Percentiles rank a stretch among this genome's conserved stretches.
These are phyloP conservation scores for Populus simonii DNA, from an alignment of 345 rosid species.

Conservation along the genomic window DNA sequence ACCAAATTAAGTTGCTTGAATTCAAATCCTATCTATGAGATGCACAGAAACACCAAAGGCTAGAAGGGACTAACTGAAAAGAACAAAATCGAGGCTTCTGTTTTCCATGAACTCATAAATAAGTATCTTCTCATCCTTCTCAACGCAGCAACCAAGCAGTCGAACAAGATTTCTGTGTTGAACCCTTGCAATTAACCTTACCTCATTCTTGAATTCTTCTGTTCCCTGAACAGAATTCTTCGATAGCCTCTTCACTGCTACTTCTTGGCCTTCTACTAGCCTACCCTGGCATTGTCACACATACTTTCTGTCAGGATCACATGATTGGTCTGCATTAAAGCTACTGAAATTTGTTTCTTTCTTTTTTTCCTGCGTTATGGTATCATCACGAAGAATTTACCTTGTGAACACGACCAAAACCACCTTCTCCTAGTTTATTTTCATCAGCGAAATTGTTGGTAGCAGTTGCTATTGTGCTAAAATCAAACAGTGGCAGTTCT, in stretches of 20 bases:
- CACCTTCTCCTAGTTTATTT: constrained; percentile 64
- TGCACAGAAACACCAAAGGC: neutral
- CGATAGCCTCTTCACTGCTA: constrained; percentile 83
- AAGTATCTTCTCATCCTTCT: constrained; percentile 67
- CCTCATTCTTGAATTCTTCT: constrained; percentile 84
- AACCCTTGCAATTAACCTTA: constrained; percentile 69
- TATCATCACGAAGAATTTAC: constrained; percentile 32
- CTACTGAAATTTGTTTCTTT: neutral
- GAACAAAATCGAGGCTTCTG: constrained; percentile 61
- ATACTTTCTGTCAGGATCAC: neutral
- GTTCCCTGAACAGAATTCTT: constrained; percentile 65
- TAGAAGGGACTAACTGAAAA: constrained; percentile 52
- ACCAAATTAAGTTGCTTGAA: neutral
- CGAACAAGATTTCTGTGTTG: constrained; percentile 82
- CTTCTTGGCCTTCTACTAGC: constrained; percentile 54
- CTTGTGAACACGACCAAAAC: constrained; percentile 79
- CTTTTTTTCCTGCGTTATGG: neutral
- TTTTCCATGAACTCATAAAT: constrained; percentile 84
- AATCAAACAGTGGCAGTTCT: constrained; percentile 53
- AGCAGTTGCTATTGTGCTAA: constrained; percentile 40
- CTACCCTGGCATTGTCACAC: constrained; percentile 40
- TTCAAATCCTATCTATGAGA: neutral
- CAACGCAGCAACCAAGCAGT: constrained; percentile 64
- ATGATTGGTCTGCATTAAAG: neutral
- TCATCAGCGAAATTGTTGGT: constrained; percentile 46